Conservation (phyloP, 2,329 filamentous ascomycete genomes). For the Paecilomyces dactylethromorphus region DNA sequence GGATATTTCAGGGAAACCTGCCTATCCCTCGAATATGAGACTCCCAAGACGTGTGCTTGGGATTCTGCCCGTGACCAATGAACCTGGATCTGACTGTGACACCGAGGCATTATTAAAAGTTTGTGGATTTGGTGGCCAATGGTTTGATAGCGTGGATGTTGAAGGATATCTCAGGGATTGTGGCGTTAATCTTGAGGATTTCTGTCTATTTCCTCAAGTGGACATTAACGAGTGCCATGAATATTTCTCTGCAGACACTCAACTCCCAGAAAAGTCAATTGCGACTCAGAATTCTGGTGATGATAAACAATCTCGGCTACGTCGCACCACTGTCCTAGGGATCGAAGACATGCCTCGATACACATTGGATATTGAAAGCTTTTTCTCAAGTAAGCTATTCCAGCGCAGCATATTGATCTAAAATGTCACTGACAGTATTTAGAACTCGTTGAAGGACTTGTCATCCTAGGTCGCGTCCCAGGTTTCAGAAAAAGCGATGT, state of each 20-base stretch:
- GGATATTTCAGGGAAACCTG: slow-evolving; percentile 29
- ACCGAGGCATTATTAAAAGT: slow-evolving; percentile 30
- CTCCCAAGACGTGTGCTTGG: slow-evolving; percentile 17
- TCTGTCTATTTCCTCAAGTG: not conserved
- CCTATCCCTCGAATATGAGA: slow-evolving; percentile 25
- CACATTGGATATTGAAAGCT: not conserved
- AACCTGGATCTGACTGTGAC: slow-evolving; percentile 11
- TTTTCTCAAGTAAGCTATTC: not conserved
- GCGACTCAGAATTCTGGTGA: not conserved
- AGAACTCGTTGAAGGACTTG: slow-evolving; percentile 27
- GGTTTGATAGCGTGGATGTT: slow-evolving; percentile 70
- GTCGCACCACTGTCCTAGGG: not conserved
- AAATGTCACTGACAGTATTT: slow-evolving; percentile 5
- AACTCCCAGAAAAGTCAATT: not conserved
- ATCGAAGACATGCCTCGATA: not conserved
- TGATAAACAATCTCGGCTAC: not conserved
- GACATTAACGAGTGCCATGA: not conserved
- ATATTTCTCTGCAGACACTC: not conserved
- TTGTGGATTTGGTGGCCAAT: slow-evolving; percentile 64
- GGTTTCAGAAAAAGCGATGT: not conserved
- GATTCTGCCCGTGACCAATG: slow-evolving; percentile 8
- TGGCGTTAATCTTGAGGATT: not conserved
- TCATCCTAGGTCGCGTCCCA: slow-evolving; percentile 52
- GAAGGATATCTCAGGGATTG: slow-evolving; percentile 60
- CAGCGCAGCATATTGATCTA: not conserved